These are phyloP conservation scores for Pseudozyma hubeiensis DNA, from an alignment of 1,284 basidiomycete genomes.

Conservation along the genomic window DNA sequence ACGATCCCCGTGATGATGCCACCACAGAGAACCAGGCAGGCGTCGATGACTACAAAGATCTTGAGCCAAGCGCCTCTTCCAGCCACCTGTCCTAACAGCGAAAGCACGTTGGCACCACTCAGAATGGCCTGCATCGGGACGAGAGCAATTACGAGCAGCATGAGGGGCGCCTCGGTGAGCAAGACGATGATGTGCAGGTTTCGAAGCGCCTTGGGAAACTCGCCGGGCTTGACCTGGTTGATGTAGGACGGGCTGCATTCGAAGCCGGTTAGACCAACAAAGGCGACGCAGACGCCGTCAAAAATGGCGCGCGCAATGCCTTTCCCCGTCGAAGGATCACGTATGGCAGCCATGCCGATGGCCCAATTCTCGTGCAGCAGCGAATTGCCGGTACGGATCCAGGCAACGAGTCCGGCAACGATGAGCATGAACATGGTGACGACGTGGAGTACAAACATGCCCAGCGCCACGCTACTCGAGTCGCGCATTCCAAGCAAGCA, in stretches of 20 bases:
- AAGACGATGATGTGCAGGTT: slow-evolving; percentile 48
- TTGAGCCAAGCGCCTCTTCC: slow-evolving; percentile 48
- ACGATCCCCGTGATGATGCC: slow-evolving; percentile 57
- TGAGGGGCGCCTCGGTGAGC: slow-evolving; percentile 51
- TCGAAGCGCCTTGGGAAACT: slow-evolving; percentile 50
- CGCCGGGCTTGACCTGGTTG: slow-evolving; percentile 46
- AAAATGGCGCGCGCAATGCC: slow-evolving; percentile 47
- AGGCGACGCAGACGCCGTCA: slow-evolving; percentile 51
- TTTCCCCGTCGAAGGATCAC: slow-evolving; percentile 27
- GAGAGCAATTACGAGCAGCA: slow-evolving; percentile 51
- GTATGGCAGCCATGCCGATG: slow-evolving; percentile 23
- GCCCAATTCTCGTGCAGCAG: slow-evolving; percentile 46
- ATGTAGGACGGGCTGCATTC: slow-evolving; percentile 57
- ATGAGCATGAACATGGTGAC: slow-evolving; percentile 54
- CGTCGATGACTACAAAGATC: slow-evolving; percentile 52
- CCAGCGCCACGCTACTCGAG: slow-evolving; percentile 48
- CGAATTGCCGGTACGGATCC: slow-evolving; percentile 42
- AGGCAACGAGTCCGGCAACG: slow-evolving; percentile 46
- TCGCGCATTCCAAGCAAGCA: slow-evolving; percentile 48
- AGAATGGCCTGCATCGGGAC: slow-evolving; percentile 40
- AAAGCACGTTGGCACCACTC: slow-evolving; percentile 46
- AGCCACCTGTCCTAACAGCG: slow-evolving; percentile 34
- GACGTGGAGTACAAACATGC: slow-evolving; percentile 52
- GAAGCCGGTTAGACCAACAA: slow-evolving; percentile 59
- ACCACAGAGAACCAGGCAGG: slow-evolving; percentile 53